Evolutionary conservation across 2,329 filamentous ascomycete species (phyloP).

Genomic region (Lachnellula subtilissima): DNA sequence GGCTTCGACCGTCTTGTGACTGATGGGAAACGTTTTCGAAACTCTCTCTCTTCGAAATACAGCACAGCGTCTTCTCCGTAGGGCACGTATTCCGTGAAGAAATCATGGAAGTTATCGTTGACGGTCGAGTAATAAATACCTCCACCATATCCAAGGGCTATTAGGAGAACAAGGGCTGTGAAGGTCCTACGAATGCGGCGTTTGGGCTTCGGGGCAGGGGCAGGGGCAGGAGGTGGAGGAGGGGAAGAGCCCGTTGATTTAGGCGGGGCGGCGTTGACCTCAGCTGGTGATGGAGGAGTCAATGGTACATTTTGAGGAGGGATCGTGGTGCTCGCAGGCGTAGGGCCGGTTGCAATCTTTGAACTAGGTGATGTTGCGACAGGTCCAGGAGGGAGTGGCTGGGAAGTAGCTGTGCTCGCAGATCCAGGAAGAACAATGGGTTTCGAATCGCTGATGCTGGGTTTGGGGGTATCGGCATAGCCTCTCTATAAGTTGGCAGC

Average conservation of each 20-base stretch:
- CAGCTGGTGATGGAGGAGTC: slow-evolving; percentile 38
- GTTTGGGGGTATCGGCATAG: slow-evolving; percentile 52
- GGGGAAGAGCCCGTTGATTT: slow-evolving; percentile 21
- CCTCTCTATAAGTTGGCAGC: slow-evolving; percentile 42
- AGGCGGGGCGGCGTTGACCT: slow-evolving; percentile 35
- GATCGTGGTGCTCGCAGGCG: slow-evolving; percentile 35
- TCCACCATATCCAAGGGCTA: slow-evolving; percentile 74
- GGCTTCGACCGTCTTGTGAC: slow-evolving; percentile 33
- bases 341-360: slow-evolving; percentile 6
- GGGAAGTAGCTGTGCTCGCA: slow-evolving; percentile 32
- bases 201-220: slow-evolving; percentile 45
- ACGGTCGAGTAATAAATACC: slow-evolving; percentile 89
- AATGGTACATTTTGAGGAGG: slow-evolving; percentile 45
- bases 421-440: slow-evolving; percentile 49
- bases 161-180: slow-evolving; percentile 70
- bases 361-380: slow-evolving; percentile 19
- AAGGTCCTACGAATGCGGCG: slow-evolving; percentile 70
- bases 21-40: slow-evolving; percentile 75
- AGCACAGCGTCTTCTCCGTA: slow-evolving; percentile 92
- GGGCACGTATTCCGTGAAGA: slow-evolving; percentile 95
- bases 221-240: slow-evolving; percentile 31
- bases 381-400: slow-evolving; percentile 33
- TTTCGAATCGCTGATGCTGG: slow-evolving; percentile 43
- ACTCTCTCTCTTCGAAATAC: slow-evolving; percentile 93
- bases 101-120: slow-evolving; percentile 98